A percentile compares a stretch with the other conserved stretches of the same genome.
Conservation (phyloP, 495 filamentous ascomycete species). For the Xylaria palmicola region DNA sequence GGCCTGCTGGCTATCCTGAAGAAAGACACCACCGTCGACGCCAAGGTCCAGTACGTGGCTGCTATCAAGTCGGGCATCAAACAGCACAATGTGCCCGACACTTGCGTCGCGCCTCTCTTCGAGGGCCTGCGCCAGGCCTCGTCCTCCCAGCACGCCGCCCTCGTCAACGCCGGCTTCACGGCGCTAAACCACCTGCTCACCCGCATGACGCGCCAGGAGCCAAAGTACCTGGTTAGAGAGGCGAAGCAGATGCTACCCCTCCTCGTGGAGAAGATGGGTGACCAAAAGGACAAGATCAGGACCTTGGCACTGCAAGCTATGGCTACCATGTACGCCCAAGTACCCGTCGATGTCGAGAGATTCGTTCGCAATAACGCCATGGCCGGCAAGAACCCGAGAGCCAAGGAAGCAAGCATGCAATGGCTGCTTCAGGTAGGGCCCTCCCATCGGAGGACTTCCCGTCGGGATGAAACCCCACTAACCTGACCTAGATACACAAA, state of each 20-base stretch:
- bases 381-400: conserved; percentile 72
- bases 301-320: conserved; percentile 69
- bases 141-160: conserved; percentile 63
- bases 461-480: neutral
- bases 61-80: conserved; percentile 83
- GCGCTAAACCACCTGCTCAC: conserved; percentile 82
- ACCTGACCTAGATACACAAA: conserved; percentile 65
- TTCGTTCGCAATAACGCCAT: conserved; percentile 76
- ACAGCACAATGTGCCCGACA: conserved; percentile 77
- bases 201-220: conserved; percentile 77
- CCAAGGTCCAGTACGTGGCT: conserved; percentile 68
- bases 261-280: conserved; percentile 82
- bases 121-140: conserved; percentile 70
- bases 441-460: neutral
- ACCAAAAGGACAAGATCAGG: conserved; percentile 80
- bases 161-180: conserved; percentile 76
- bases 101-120: conserved; percentile 68
- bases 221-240: conserved; percentile 62
- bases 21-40: conserved; percentile 65
- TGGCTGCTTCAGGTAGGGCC: conserved; percentile 69
- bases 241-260: conserved; percentile 66
- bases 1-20: conserved; percentile 66
- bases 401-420: conserved; percentile 78
- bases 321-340: conserved; percentile 67
- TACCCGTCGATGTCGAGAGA: conserved; percentile 71